A percentile compares a stretch with the other conserved stretches of the same genome.
phyloP scores from a whole-genome alignment of 345 rosid species.

The Eucalyptus brandiana region DNA sequence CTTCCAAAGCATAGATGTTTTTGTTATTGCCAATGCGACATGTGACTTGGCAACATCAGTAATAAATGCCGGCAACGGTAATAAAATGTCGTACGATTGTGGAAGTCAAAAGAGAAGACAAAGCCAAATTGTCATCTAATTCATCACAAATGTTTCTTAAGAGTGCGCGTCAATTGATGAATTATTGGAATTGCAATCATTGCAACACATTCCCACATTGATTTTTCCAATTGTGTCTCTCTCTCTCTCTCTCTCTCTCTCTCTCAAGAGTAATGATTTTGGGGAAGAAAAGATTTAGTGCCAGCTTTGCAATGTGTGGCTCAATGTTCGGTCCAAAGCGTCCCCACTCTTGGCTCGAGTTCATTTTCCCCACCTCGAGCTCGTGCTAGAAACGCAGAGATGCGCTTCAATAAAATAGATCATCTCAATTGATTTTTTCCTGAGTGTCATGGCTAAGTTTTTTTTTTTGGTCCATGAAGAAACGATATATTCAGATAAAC shows the following conservation, averaged over 20 bases:
- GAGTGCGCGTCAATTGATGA: neutral
- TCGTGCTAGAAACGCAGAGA: neutral
- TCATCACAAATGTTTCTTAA: neutral
- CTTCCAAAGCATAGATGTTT: neutral
- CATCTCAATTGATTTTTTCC: neutral
- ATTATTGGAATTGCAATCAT: neutral
- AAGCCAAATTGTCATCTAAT: neutral
- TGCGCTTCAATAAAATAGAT: neutral
- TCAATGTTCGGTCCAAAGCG: neutral
- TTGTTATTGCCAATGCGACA: neutral
- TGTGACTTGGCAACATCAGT: neutral
- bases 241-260: neutral
- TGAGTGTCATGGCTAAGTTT: neutral
- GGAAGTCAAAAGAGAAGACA: neutral
- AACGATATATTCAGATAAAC: too few species aligned
- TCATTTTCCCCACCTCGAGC: neutral
- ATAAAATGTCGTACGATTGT: neutral
- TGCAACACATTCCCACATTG: neutral
- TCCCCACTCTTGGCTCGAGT: neutral
- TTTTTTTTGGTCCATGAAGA: too few species aligned
- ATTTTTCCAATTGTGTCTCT: neutral
- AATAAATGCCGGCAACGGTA: neutral
- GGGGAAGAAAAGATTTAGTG: neutral
- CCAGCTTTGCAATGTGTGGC: neutral
- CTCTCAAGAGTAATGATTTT: neutral